Percentiles rank a stretch among this genome's conserved stretches.
Evolutionary conservation across 2,329 filamentous ascomycete genomes (phyloP).

Genomic region (Fusarium buxicola): DNA sequence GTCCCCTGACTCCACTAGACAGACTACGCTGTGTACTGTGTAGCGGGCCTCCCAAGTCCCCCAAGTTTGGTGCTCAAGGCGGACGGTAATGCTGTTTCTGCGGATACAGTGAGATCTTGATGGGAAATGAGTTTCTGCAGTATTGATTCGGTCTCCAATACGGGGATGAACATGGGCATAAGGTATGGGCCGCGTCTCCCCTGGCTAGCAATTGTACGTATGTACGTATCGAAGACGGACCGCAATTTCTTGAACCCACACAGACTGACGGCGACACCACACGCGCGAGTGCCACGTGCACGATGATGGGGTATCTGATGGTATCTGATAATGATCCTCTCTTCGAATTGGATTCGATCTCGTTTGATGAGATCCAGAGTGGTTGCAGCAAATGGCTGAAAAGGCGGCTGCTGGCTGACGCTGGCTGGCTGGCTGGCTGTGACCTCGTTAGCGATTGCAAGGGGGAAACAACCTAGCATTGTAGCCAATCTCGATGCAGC

Average conservation of each 20-base stretch:
- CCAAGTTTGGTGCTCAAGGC: background rate
- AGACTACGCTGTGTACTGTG: too few relatives aligned
- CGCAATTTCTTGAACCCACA: constrained; percentile 45
- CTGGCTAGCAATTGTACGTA: constrained; percentile 45
- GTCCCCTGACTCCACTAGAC: constrained; percentile 34
- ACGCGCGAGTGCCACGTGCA: background rate
- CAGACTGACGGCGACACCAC: constrained; percentile 27
- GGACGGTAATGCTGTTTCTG: background rate
- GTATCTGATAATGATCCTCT: background rate
- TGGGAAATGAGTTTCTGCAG: constrained; percentile 44
- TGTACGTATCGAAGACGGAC: constrained; percentile 35
- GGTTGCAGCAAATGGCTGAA: constrained; percentile 21
- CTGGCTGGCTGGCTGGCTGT: constrained; percentile 7
- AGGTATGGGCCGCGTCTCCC: constrained; percentile 29
- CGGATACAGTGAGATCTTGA: constrained; percentile 30
- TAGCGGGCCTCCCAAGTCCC: too few relatives aligned
- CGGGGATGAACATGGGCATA: constrained; percentile 36
- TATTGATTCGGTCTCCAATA: constrained; percentile 23
- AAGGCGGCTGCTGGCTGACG: constrained; percentile 25
- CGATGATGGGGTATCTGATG: background rate
- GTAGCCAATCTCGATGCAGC: constrained; percentile 42
- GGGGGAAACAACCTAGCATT: constrained; percentile 29
- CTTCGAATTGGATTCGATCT: background rate
- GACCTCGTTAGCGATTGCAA: constrained; percentile 22
- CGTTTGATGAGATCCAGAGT: constrained; percentile 2